These are phyloP conservation scores for Lenwebbia sp. DNA, from an alignment of 345 rosid species.

Conservation along the genomic window DNA sequence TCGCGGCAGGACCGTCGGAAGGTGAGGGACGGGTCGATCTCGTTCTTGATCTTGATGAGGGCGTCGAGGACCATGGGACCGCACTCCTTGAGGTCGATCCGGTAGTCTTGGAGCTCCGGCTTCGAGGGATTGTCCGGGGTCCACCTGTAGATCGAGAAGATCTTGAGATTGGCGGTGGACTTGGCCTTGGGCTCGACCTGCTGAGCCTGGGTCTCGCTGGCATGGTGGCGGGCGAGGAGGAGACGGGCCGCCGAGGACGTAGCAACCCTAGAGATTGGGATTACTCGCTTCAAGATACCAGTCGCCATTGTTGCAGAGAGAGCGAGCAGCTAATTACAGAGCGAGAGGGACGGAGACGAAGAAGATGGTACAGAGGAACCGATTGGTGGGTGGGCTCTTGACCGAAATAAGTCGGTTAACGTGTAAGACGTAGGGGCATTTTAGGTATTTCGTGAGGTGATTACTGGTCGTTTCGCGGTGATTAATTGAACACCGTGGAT, in stretches of 20 bases:
- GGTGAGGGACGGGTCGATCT: slow-evolving; percentile 84
- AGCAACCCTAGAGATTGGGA: background rate
- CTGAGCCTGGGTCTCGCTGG: slow-evolving; percentile 43
- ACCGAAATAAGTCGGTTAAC: background rate
- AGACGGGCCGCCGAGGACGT: slow-evolving; percentile 10
- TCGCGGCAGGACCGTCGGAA: slow-evolving; percentile 96
- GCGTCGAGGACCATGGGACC: slow-evolving; percentile 98
- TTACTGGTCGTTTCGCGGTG: background rate
- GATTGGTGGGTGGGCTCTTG: background rate
- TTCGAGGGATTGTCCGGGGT: slow-evolving; percentile 70
- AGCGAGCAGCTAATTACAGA: background rate
- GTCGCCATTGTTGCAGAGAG: background rate
- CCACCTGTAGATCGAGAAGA: slow-evolving; percentile 94
- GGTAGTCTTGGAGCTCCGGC: slow-evolving; percentile 55
- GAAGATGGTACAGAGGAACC: background rate
- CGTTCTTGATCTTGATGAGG: slow-evolving; percentile 92
- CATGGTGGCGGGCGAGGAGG: slow-evolving; percentile 26
- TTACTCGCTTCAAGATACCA: background rate
- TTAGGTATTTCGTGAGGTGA: background rate
- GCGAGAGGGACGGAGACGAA: background rate
- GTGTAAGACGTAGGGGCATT: background rate
- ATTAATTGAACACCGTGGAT: background rate
- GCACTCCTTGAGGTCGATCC: slow-evolving; percentile 77
- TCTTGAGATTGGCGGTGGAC: slow-evolving; percentile 26
- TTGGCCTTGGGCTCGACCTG: slow-evolving; percentile 24